Evolutionary conservation across 768 basidiomycete species (phyloP), one percentile per base, ranked within the genome.

Genomic region (Russula earlei): DNA sequence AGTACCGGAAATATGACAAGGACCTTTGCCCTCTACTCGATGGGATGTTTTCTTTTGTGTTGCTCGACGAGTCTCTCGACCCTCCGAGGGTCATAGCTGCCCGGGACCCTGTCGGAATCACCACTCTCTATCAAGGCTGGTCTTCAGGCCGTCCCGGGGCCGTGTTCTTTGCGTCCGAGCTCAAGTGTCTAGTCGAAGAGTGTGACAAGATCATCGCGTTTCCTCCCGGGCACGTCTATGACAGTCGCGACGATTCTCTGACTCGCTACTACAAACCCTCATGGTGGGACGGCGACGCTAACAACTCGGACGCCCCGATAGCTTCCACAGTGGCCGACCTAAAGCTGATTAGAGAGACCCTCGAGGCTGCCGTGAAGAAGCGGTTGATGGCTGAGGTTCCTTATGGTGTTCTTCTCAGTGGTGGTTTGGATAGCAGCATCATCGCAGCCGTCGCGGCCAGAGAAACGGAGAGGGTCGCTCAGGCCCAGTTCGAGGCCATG

Each of bases 81-180:
- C 95, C 95, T 9, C 77, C 91, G 22, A 83, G 95, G 52, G 75
- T 99, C 59, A 92, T 99, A 65, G 96, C 94, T 57, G 92, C 93
- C 5, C 88, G 96, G 36, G 96, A 99, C 68, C 93, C 96, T 24
- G 85, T 99, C 66, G 96, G 96, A 22, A 91, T 98, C 68, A 98
- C 96, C 49, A 97, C 96, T n/a, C 77, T 99, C 9, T 99, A 98
- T 71, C 93, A 95, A 73, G 96, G 96, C 40, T 92, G 88, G 88
- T 83, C 76, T 71, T 91, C 91, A 1, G 78, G 81, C 40, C 75
- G 77, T 27, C 94, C 95, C 5, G 88, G 86, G 38, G 81, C 81
- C 36, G 80, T 88, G 49, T 98, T 82, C 73, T 99, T 99, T 68
- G 83, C 96, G 3, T 97, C 94, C 2, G 96, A 99, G 72, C 83